A percentile compares a stretch with the other conserved stretches of the same genome.
These are phyloP conservation scores for Podospora australis DNA, from an alignment of 495 filamentous ascomycete species.

Conservation along the genomic window DNA sequence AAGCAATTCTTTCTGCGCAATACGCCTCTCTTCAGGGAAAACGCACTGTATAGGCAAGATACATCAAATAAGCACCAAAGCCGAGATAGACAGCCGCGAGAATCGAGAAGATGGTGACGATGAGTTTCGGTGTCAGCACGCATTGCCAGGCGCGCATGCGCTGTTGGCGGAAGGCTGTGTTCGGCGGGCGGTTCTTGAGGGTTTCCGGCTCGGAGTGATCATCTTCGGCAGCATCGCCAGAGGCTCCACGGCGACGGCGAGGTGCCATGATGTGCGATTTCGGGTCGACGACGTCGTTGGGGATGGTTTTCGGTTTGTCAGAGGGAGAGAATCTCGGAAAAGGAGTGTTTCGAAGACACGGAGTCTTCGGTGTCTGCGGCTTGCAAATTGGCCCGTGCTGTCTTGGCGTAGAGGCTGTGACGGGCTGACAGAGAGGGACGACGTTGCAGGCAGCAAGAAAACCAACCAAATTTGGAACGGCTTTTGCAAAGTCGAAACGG, in stretches of 20 bases:
- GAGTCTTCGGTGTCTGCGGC: conserved; percentile 23
- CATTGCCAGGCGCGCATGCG: conserved; percentile 34
- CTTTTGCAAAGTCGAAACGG: not conserved
- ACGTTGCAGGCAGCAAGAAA: not conserved
- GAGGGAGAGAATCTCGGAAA: conserved; percentile 9
- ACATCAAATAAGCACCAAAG: conserved; percentile 30
- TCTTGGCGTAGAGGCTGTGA: conserved; percentile 28
- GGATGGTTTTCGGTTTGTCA: conserved; percentile 6
- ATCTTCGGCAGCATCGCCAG: conserved; percentile 21
- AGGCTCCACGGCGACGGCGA: conserved; percentile 28
- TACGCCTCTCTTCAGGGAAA: no score
- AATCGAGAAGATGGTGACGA: conserved; percentile 31
- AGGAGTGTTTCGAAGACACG: conserved; percentile 20
- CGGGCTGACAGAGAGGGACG: conserved; percentile 3
- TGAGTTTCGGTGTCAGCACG: conserved; percentile 33
- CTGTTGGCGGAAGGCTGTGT: conserved; percentile 33
- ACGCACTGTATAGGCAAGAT: conserved; percentile 27
- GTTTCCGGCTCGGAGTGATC: conserved; percentile 18
- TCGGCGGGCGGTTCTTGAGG: conserved; percentile 30
- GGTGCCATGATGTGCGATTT: conserved; percentile 25
- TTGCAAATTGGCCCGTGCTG: conserved; percentile 21
- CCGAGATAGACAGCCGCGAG: conserved; percentile 30
- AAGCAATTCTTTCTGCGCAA: not conserved
- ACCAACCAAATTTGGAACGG: not conserved
- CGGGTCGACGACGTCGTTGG: conserved; percentile 1